A percentile compares a stretch with the other conserved stretches of the same genome.
Conservation (phyloP, 2,329 filamentous ascomycete species). For the Eutypella sp. region DNA sequence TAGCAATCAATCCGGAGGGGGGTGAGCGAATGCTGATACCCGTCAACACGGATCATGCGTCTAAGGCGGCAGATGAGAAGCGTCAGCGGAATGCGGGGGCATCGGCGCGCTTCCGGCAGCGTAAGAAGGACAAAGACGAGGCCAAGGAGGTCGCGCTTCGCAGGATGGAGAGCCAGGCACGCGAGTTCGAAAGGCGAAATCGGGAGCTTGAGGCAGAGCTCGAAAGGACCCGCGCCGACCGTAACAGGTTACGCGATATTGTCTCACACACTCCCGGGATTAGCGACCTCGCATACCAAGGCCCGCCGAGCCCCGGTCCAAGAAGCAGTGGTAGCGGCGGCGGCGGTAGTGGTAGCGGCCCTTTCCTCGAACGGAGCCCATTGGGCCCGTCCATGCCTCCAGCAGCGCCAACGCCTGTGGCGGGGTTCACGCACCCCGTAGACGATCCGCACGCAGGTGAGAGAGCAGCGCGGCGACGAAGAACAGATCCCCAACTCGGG, state of each 20-base stretch:
- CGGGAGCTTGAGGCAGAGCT: slow-evolving; percentile 55
- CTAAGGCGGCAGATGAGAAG: slow-evolving; percentile 79
- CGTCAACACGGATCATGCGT: slow-evolving; percentile 76
- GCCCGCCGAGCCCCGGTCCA: slow-evolving; percentile 46
- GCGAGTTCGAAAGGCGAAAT: slow-evolving; percentile 54
- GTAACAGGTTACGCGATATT: slow-evolving; percentile 66
- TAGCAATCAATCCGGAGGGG: slow-evolving; percentile 26
- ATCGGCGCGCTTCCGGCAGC: slow-evolving; percentile 73
- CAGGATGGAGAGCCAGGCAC: slow-evolving; percentile 62
- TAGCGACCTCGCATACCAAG: slow-evolving; percentile 45
- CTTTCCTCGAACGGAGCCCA: slow-evolving; percentile 35
- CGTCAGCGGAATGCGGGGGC: slow-evolving; percentile 79
- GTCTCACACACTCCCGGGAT: slow-evolving; percentile 55
- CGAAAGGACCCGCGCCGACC: slow-evolving; percentile 69
- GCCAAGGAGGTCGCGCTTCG: slow-evolving; percentile 66
- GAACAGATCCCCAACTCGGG: slow-evolving; percentile 44
- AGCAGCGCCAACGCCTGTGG: slow-evolving; percentile 14
- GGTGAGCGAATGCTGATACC: slow-evolving; percentile 53
- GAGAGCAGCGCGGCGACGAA: slow-evolving; percentile 40
- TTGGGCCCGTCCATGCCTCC: slow-evolving; percentile 20
- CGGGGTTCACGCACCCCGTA: slow-evolving; percentile 19
- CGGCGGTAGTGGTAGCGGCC: too few relatives aligned
- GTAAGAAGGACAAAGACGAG: slow-evolving; percentile 77
- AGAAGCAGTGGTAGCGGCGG: too few relatives aligned
- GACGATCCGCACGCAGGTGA: slow-evolving; percentile 41